Evolutionary conservation across 2,329 filamentous ascomycete genomes (phyloP), one percentile per base, ranked within the genome.

Genomic region (Fusarium sp.): DNA sequence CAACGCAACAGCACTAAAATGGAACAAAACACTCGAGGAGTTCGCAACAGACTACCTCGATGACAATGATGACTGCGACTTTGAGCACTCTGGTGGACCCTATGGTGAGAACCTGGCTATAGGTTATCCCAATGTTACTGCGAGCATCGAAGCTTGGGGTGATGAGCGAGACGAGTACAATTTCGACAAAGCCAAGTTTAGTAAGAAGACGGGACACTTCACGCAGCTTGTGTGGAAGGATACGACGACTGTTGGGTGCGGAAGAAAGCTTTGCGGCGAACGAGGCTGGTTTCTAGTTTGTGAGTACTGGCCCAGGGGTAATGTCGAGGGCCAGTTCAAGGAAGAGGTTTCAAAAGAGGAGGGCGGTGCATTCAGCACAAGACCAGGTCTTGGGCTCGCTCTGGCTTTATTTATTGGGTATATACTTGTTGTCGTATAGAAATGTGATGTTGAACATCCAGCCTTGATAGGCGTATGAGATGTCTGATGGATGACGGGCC

Each of bases 81-180:
- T 91, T 72, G 78, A 82, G 58, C 90, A 92, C 82, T 89, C 84
- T 71, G 86, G 87, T 62, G 90, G 91, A 0, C 89, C 91, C 0
- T 91, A 90, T 70, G 93, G 93, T 77, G 93, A 95, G 83, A 95
- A 95, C 81, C 86, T 95, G 8, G 92, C 92, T 13, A 85, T 90
- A 9, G 92, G 92, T 8, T 94, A 90, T 79, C 71, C 84, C 1
- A 90, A 92, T 77, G 88, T 87, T 3, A 87, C 87, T 0, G 83
- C 85, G 8, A 86, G 88, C 56, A 84, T 95, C n/a, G 87, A 89
- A 50, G 88, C 87, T 4, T 95, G 93, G 92, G 93, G 89, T 24
- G 78, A 86, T 72, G 82, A 83, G 78, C 66, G 88, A 17, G 76
- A 80, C 1, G 66, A 84, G 11, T 95, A 94, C 78, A 81, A 92